Evolutionary conservation across 2,329 filamentous ascomycete species (phyloP).

Genomic region (Ascochyta pisi): DNA sequence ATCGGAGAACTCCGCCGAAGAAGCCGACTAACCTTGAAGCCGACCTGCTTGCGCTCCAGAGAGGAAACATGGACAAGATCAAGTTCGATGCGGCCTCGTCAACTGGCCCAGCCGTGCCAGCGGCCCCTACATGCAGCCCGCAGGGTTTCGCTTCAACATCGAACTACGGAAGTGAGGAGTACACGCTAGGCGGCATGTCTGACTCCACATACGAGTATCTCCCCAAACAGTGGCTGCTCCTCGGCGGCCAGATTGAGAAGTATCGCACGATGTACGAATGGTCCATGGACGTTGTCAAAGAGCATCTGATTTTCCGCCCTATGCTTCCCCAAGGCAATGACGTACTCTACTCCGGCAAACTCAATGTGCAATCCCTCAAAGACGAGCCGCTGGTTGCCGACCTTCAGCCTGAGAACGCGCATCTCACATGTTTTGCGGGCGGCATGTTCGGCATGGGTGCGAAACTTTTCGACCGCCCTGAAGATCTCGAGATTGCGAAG

Average conservation of each 20-base stretch:
- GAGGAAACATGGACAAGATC: constrained; percentile 1
- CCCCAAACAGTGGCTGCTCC: constrained; percentile 56
- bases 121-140: constrained; percentile 39
- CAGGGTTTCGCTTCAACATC: constrained; percentile 64
- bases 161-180: constrained; percentile 54
- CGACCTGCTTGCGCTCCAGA: constrained; percentile 13
- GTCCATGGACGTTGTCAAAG: constrained; percentile 52
- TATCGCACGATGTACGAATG: constrained; percentile 65
- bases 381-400: constrained; percentile 32
- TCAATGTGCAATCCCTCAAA: constrained; percentile 44
- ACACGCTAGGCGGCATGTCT: constrained; percentile 50
- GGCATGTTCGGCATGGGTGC: constrained; percentile 74
- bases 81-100: constrained; percentile 5
- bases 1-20: constrained; percentile 20
- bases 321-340: constrained; percentile 57
- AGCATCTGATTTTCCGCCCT: constrained; percentile 58
- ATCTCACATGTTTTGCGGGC: constrained; percentile 74
- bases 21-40: constrained; percentile 10
- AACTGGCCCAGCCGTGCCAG: constrained; percentile 17
- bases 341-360: constrained; percentile 50
- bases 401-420: constrained; percentile 57
- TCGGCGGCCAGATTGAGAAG: constrained; percentile 55
- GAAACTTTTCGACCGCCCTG: constrained; percentile 62
- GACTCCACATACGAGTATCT: constrained; percentile 54
- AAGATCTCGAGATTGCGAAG: constrained; percentile 63